phyloP scores from a whole-genome alignment of 2,329 filamentous ascomycete species.

The Paecilomyces sp. region DNA sequence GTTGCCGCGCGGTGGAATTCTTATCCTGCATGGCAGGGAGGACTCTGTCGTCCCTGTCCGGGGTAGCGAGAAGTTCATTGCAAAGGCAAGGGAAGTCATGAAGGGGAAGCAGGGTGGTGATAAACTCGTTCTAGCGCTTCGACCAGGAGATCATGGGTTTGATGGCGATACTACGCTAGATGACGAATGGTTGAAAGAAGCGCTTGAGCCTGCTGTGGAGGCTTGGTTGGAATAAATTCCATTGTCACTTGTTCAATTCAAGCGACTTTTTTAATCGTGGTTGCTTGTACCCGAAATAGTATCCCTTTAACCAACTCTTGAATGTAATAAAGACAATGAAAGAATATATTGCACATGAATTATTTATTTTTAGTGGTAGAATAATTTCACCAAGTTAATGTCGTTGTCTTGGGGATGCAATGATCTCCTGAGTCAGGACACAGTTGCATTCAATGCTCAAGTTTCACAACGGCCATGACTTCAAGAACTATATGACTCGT shows the following conservation, averaged over 20 bases:
- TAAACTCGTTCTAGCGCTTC: conserved; percentile 16
- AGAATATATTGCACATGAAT: background rate
- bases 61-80: conserved; percentile 21
- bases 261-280: background rate
- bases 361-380: background rate
- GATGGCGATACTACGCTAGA: conserved; percentile 15
- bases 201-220: conserved; percentile 14
- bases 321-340: background rate
- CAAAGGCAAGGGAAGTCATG: conserved; percentile 13
- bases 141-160: conserved; percentile 32
- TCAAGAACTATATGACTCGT: background rate
- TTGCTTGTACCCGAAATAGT: background rate
- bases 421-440: background rate
- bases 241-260: background rate
- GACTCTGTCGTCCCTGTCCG: conserved; percentile 24
- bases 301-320: background rate
- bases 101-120: conserved; percentile 14
- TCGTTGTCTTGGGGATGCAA: background rate
- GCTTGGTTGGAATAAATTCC: conserved; percentile 17
- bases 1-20: conserved; percentile 23
- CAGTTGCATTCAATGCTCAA: background rate
- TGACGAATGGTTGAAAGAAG: conserved; percentile 22
- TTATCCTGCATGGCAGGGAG: conserved; percentile 26
- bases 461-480: background rate
- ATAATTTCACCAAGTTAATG: background rate